Evolutionary conservation across 345 rosid genomes (phyloP), one percentile per base, ranked within the genome.

Genomic region (Gossypium longicalyx): DNA sequence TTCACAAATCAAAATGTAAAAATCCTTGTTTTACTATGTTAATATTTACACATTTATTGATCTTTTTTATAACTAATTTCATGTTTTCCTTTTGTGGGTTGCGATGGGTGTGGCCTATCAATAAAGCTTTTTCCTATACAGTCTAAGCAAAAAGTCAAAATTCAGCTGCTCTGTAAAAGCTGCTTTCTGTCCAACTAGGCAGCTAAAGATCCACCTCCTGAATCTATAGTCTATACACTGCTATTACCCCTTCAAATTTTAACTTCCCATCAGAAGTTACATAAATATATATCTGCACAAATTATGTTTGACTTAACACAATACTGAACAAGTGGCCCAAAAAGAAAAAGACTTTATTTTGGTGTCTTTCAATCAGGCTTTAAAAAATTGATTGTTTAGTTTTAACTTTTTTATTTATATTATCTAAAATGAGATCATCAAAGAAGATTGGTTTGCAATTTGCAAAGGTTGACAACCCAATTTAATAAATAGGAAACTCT

Each of bases 121-220:
- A 2, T 15, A 69, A 23, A 10, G 48, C 44, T 2, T 74, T 64
- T 64, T 48, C 67, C 66, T 47, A 12, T 9, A 65, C 62, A 60
- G 25, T 56, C 25, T 3, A 13, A 0, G 63, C 59, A 25, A 78
- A 80, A 85, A 82, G 88, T 85, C 87, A 85, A 85, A 79, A 74
- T 76, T 74, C 83, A 81, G 81, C 82, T 81, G 74, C 76, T 80
- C 77, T 77, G 60, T 69, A 79, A 86, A 86, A 86, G 89, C 85
- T 82, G 82, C 59, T 80, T 73, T 78, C 84, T 80, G 86, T 82
- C 81, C 82, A 81, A 53, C 78, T 19, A 12, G 53, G 61, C 71
- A 22, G 1, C 25, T 2, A 16, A 62, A 6, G 8, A 57, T 51
- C 73, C 76, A 68, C 8, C 60, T 19, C 12, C 60, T 56, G 41